These are phyloP conservation scores for Eucalyptus marginata DNA, from an alignment of 345 rosid genomes.

Conservation along the genomic window DNA sequence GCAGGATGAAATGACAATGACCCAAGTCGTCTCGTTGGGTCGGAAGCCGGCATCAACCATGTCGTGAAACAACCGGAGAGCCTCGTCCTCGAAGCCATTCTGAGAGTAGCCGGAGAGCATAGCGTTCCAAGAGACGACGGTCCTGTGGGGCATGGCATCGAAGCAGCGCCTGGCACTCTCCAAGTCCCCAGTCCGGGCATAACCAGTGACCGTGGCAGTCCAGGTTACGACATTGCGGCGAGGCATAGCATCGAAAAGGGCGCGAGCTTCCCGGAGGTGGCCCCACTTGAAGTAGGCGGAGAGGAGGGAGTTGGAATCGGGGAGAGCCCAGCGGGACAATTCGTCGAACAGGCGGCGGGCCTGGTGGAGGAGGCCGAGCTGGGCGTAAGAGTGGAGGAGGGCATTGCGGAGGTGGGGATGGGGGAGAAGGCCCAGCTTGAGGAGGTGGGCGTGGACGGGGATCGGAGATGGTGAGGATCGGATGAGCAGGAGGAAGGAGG, in stretches of 20 bases:
- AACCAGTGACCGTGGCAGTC: slow-evolving; percentile 71
- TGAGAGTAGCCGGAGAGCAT: slow-evolving; percentile 46
- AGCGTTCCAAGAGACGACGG: slow-evolving; percentile 40
- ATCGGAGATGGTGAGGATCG: slow-evolving; percentile 2
- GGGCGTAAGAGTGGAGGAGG: slow-evolving; percentile 13
- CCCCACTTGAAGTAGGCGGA: slow-evolving; percentile 35
- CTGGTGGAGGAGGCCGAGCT: slow-evolving; percentile 5
- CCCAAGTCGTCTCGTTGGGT: slow-evolving; percentile 42
- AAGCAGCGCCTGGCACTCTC: slow-evolving; percentile 28
- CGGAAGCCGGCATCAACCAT: slow-evolving; percentile 24
- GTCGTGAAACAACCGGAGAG: slow-evolving; percentile 26
- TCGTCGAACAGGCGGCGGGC: slow-evolving; percentile 49
- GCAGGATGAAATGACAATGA: slow-evolving; percentile 27
- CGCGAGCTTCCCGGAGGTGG: slow-evolving; percentile 28
- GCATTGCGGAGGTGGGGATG: slow-evolving; percentile 22
- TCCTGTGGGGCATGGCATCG: slow-evolving; percentile 29
- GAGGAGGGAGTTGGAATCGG: slow-evolving; percentile 44
- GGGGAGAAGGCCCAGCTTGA: slow-evolving; percentile 12
- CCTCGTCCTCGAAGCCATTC: slow-evolving; percentile 22
- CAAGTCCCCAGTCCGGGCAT: slow-evolving; percentile 53
- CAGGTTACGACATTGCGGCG: slow-evolving; percentile 59
- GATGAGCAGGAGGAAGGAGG: slow-evolving; percentile 17
- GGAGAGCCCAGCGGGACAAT: slow-evolving; percentile 24
- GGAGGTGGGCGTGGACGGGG: slow-evolving; percentile 16
- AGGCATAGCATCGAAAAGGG: slow-evolving; percentile 70